Base-by-base conservation (phyloP, 805 yeast genomes). In the Metschnikowia proteae region DNA sequence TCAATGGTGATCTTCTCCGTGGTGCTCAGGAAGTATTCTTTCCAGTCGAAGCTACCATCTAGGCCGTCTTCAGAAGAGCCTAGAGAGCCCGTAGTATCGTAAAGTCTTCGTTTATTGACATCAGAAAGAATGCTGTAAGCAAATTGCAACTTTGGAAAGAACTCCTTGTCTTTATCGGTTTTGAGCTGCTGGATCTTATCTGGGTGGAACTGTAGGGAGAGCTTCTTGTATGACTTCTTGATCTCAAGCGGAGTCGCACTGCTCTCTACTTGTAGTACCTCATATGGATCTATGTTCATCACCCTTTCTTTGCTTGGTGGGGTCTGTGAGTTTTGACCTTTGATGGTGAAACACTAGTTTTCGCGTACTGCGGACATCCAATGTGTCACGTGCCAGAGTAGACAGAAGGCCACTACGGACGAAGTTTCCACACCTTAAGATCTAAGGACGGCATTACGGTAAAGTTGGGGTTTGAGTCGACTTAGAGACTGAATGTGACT, bases 101-200 rank as follows among this genome's bases (percentile, higher is more conserved):
- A 89, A 22, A 78, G 64, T 38, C 70, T 70, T 28, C 88, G 71
- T 53, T 79, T 76, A 33, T 65, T 62, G 0, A 75, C 68, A 59
- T 89, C 94, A 27, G 80, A 72, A 26, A 89, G 68, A 0, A 89
- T 74, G 38, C 83, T 71, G 62, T 86, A 88, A 22, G 96, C 84
- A 58, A 87, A 83, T 61, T 88, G 91, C 17, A 89, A 75, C 55
- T 79, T 68, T 44, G 88, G 86, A 63, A 90, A 89, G 25, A 46
- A 41, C 17, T 65, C 64, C 35, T 49, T 46, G 40, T 50, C 55
- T 10, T 38, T 44, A 36, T 61, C 66, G 6, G 48, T 51, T 26
- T 43, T 51, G 22, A 53, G 51, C 48, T 63, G 65, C 46, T 59
- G 63, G 43, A 60, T 51, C 42, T 68, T 67, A 59, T 63, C 67